Evolutionary conservation across 192 early-diverging fungal genomes (phyloP).

Genomic region (Jimgerdemannia flammicorona): DNA sequence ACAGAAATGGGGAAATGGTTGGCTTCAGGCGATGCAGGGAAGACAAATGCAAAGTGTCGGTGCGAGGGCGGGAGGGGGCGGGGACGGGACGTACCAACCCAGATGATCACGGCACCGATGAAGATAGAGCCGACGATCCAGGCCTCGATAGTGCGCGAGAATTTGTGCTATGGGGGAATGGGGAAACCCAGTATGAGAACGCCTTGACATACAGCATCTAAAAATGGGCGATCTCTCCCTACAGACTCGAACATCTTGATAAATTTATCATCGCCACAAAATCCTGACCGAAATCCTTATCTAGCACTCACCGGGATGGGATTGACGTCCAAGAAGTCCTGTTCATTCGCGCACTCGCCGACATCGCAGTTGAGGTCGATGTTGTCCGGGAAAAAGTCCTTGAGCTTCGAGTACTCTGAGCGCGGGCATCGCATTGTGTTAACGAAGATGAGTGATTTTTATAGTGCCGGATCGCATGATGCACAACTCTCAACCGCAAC

Average conservation of each 20-base stretch:
- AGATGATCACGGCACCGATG: not conserved
- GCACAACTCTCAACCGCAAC: not conserved
- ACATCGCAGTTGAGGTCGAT: slow-evolving; percentile 74
- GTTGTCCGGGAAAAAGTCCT: slow-evolving; percentile 30
- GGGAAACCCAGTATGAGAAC: not conserved
- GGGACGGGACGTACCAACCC: not conserved
- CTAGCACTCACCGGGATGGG: slow-evolving; percentile 8
- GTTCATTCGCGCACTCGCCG: slow-evolving; percentile 67
- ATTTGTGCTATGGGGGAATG: not conserved
- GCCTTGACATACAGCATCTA: too few species aligned
- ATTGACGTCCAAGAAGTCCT: slow-evolving; percentile 26
- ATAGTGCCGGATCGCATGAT: not conserved
- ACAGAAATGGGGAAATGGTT: not conserved
- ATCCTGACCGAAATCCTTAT: not conserved
- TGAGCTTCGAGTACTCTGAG: slow-evolving; percentile 32
- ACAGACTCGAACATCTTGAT: too few species aligned
- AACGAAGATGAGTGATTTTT: too few species aligned
- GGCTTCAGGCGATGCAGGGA: not conserved
- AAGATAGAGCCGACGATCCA: not conserved
- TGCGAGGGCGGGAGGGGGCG: not conserved
- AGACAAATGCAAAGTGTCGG: not conserved
- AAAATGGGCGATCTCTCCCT: too few species aligned
- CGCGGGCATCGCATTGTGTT: not conserved
- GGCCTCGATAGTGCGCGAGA: not conserved
- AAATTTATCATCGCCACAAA: too few species aligned